phyloP scores from a whole-genome alignment of 805 yeast species.

The Teunomyces funiuensis region DNA sequence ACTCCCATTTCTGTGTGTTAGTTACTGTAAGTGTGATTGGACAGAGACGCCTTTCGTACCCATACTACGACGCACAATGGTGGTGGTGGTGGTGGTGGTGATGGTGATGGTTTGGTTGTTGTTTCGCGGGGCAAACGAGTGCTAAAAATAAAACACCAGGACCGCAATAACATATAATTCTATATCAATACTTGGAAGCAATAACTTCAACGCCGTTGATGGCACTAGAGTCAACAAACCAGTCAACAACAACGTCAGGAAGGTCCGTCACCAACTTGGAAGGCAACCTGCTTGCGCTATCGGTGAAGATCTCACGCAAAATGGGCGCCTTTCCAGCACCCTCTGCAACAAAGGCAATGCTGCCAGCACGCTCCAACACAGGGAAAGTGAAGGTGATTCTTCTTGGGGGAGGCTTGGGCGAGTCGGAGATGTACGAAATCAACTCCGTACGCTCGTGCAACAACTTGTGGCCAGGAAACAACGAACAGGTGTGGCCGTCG shows the following conservation, averaged over 20 bases:
- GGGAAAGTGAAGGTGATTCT: constrained; percentile 89
- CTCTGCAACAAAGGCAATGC: constrained; percentile 82
- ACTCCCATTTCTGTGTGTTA: constrained; percentile 31
- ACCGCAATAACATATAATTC: no score
- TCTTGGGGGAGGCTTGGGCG: constrained; percentile 93
- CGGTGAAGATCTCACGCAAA: constrained; percentile 66
- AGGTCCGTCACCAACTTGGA: constrained; percentile 70
- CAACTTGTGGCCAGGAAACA: constrained; percentile 81
- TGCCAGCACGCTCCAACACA: constrained; percentile 52
- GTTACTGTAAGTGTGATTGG: neutral
- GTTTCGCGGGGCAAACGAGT: no score
- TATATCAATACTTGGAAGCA: constrained; percentile 40
- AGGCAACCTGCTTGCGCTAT: constrained; percentile 55
- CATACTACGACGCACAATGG: neutral
- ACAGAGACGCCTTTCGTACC: neutral
- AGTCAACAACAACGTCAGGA: constrained; percentile 52
- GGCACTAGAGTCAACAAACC: constrained; percentile 88
- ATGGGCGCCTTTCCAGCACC: constrained; percentile 81
- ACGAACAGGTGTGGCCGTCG: constrained; percentile 92
- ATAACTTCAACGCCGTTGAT: constrained; percentile 56
- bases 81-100: no score
- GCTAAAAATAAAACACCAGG: no score
- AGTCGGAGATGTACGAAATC: constrained; percentile 70
- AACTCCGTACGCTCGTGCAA: constrained; percentile 51
- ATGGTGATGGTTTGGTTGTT: no score